A percentile compares a stretch with the other conserved stretches of the same genome.
phyloP scores from a whole-genome alignment of 2,329 filamentous ascomycete species.

The Venturia pyrina region DNA sequence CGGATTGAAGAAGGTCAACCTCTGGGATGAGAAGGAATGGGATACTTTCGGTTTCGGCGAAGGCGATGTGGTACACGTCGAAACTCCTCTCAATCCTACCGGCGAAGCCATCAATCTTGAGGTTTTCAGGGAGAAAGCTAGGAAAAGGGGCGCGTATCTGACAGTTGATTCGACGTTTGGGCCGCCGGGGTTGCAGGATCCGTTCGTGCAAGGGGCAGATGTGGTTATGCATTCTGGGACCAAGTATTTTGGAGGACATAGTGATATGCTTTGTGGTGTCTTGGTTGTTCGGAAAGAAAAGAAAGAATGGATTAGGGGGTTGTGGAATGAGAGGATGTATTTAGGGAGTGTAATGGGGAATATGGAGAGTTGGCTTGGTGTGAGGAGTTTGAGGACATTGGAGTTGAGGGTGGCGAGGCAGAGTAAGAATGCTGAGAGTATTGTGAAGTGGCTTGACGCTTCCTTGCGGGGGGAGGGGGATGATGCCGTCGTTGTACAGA shows the following conservation, averaged over 20 bases:
- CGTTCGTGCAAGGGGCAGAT: constrained; percentile 73
- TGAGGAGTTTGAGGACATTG: constrained; percentile 75
- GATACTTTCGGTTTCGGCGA: constrained; percentile 53
- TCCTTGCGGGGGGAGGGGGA: constrained; percentile 25
- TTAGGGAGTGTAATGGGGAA: constrained; percentile 80
- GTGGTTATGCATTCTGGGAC: constrained; percentile 86
- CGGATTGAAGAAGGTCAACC: constrained; percentile 59
- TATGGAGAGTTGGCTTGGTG: constrained; percentile 84
- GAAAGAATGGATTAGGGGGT: constrained; percentile 28
- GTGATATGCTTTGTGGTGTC: constrained; percentile 83
- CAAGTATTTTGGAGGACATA: constrained; percentile 95
- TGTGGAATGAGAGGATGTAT: constrained; percentile 61
- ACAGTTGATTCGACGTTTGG: constrained; percentile 89
- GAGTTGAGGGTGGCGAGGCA: constrained; percentile 74
- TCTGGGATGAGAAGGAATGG: constrained; percentile 49
- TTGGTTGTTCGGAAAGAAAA: constrained; percentile 48
- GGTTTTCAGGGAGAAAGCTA: constrained; percentile 62
- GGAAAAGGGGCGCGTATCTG: constrained; percentile 60
- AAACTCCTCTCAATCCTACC: constrained; percentile 88
- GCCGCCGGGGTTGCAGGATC: constrained; percentile 80
- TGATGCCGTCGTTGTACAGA: constrained; percentile 35
- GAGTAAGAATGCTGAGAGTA: constrained; percentile 54
- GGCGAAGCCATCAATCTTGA: constrained; percentile 69
- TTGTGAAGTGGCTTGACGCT: constrained; percentile 61
- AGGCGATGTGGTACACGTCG: constrained; percentile 81